Evolutionary conservation across 331 rosid species (phyloP).

Genomic region (Phaseolus coccineus): DNA sequence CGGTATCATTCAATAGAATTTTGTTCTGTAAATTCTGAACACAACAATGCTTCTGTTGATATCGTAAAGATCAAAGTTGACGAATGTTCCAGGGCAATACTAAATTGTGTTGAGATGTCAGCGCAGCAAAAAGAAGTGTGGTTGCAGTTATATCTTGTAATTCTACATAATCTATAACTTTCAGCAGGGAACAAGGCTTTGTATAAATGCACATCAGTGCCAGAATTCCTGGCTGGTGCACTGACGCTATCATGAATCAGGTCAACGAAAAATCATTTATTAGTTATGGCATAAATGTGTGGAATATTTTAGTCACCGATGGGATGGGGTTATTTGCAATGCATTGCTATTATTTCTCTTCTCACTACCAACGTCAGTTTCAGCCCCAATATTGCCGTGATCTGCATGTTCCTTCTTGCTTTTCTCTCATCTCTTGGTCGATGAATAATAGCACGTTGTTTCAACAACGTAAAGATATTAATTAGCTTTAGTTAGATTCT

Average conservation of each 20-base stretch:
- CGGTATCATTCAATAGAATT: background rate
- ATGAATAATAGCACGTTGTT: constrained; percentile 37
- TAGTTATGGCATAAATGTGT: constrained; percentile 42
- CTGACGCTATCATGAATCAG: constrained; percentile 12
- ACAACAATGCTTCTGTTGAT: background rate
- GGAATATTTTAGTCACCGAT: constrained; percentile 40
- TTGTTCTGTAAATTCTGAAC: background rate
- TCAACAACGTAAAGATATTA: constrained; percentile 51
- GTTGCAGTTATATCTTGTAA: background rate
- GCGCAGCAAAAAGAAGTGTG: too few relatives aligned
- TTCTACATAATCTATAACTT: constrained; percentile 33
- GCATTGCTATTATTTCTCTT: constrained; percentile 48
- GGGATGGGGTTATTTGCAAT: constrained; percentile 50
- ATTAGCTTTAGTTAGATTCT: background rate
- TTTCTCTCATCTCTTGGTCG: constrained; percentile 34
- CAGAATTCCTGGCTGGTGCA: constrained; percentile 40
- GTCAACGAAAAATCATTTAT: constrained; percentile 45
- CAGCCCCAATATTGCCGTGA: constrained; percentile 41
- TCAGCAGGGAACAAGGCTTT: constrained; percentile 16
- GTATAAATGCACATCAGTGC: constrained; percentile 16
- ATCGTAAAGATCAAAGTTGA: constrained; percentile 20
- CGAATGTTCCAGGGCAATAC: background rate
- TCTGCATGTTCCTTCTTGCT: constrained; percentile 41
- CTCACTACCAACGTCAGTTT: constrained; percentile 40
- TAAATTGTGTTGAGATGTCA: background rate